Conservation (phyloP, 2,329 filamentous ascomycete genomes). For the Spiromastix sp. region DNA sequence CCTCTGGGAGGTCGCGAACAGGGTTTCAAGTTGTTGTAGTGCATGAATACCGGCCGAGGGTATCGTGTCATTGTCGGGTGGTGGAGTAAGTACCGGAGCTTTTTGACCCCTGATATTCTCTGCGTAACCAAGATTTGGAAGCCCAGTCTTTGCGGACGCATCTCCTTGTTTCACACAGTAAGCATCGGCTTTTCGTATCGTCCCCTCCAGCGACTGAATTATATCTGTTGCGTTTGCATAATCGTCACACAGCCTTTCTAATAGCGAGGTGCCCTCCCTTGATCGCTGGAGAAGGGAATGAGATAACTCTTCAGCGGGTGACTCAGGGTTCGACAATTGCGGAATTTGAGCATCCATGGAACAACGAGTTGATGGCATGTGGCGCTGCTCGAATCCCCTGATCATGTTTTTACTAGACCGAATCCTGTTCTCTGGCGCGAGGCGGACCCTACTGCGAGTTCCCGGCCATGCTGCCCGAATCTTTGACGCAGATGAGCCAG, state of each 20-base stretch:
- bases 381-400: too few relatives aligned
- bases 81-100: constrained; percentile 5
- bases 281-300: background rate
- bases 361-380: too few relatives aligned
- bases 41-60: constrained; percentile 1
- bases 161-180: constrained; percentile 2
- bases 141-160: too few relatives aligned
- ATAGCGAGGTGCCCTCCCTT: background rate
- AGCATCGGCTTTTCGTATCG: constrained; percentile 5
- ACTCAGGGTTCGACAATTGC: constrained; percentile 3
- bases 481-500: background rate
- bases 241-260: constrained; percentile 6
- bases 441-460: too few relatives aligned
- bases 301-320: background rate
- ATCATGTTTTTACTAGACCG: too few relatives aligned
- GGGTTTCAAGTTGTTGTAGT: constrained; percentile 7
- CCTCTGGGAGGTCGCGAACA: constrained; percentile 2
- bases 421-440: too few relatives aligned
- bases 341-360: too few relatives aligned
- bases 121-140: too few relatives aligned
- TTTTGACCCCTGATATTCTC: background rate
- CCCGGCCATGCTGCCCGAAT: too few relatives aligned
- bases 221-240: constrained; percentile 1
- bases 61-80: constrained; percentile 4
- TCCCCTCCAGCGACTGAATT: constrained; percentile 3